Evolutionary conservation across 1,284 basidiomycete species (phyloP), one percentile per base, ranked within the genome.

Genomic region (Athelia sp.): DNA sequence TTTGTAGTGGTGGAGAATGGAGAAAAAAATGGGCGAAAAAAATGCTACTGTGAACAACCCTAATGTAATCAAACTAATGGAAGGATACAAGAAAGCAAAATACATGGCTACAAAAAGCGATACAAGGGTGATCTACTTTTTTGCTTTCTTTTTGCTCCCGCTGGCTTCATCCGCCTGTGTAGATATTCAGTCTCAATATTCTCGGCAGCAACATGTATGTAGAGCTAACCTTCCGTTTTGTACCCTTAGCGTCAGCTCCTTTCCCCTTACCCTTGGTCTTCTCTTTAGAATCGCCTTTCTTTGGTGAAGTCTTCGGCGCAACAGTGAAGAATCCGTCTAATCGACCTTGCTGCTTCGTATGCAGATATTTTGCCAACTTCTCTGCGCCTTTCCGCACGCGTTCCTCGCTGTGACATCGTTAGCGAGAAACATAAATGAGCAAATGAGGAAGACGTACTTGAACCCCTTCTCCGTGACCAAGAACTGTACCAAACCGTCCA

Each of bases 391-490:
- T 95, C 22, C 96, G 84, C 2, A 99, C 93, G 43, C 96, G 87
- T 24, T 99, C 96, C 75, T 99, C 96, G 58, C 93, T 98, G 62
- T 14, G 46, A 3, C 18, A 15, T 50, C 21, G 48, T 31, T 23
- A 38, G 26, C 21, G 48, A 21, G 53, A n/a, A 45, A 50, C 11
- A 54, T 26, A 11, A 42, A 17, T 24, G 43, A 42, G 47, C 45
- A 22, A 32, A 23, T 45, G 24, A 35, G 35, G 40, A 52, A 45
- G 31, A 21, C 43, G 46, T n/a, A 96, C 94, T 90, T 96, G 81
- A 99, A 99, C 2, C 97, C 96, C 66, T 98, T 98, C 61, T 98
- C 92, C 40, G 74, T 84, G 18, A 98, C 96, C 22, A 99, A 69
- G 71, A 99, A 99, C 48, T 98, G 82, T 15, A 99, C 87, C 6